A percentile compares a stretch with the other conserved stretches of the same genome.
Conservation (phyloP, 2,329 filamentous ascomycete species). For the Colletotrichum truncatum region DNA sequence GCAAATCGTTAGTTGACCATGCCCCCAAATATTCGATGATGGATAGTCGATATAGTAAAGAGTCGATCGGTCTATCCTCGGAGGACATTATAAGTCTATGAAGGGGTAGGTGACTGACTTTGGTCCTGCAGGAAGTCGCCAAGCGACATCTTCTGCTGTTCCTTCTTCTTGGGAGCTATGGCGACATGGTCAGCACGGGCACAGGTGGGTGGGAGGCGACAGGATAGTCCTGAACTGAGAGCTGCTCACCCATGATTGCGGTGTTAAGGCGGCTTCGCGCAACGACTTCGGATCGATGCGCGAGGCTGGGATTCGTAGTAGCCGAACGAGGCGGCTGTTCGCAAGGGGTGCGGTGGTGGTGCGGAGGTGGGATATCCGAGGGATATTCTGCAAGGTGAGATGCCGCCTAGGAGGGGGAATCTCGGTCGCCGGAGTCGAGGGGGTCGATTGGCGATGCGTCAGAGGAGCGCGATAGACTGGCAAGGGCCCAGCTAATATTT, state of each 20-base stretch:
- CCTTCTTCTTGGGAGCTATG: constrained; percentile 90
- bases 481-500: constrained; percentile 20
- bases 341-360: constrained; percentile 24
- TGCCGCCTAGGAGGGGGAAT: neutral
- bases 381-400: constrained; percentile 17
- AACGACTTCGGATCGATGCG: constrained; percentile 46
- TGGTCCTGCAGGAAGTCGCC: constrained; percentile 94
- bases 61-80: constrained; percentile 31
- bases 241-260: constrained; percentile 70
- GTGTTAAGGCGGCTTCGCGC: constrained; percentile 56
- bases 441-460: constrained; percentile 34
- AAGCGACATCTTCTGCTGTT: constrained; percentile 96
- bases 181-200: constrained; percentile 30
- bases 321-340: constrained; percentile 26
- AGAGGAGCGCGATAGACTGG: constrained; percentile 48
- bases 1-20: constrained; percentile 36
- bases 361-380: constrained; percentile 28
- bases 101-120: constrained; percentile 69
- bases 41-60: constrained; percentile 35
- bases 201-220: neutral
- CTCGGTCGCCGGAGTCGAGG: constrained; percentile 9
- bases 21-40: neutral
- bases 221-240: neutral
- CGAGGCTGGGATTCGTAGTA: constrained; percentile 35
- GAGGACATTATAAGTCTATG: neutral